A percentile compares a stretch with the other conserved stretches of the same genome.
These are phyloP conservation scores for Ceratocystiopsis sp. DNA, from an alignment of 2,329 filamentous ascomycete species.

Conservation along the genomic window DNA sequence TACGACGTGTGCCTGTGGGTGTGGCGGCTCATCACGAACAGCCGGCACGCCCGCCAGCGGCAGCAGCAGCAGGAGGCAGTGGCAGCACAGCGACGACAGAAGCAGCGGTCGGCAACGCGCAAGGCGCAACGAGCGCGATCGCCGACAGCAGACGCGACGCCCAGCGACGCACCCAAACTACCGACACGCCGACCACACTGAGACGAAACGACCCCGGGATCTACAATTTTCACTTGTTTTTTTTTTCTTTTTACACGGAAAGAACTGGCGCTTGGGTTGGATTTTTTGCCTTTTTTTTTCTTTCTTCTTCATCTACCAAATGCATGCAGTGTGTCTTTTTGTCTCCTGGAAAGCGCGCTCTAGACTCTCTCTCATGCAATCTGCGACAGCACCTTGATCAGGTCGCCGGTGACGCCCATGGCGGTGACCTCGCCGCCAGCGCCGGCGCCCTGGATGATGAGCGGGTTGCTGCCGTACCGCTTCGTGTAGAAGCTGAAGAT, in stretches of 20 bases:
- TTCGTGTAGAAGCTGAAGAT: constrained; percentile 98
- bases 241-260: background rate
- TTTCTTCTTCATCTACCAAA: background rate
- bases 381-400: constrained; percentile 73
- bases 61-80: constrained; percentile 1
- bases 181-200: too few species aligned
- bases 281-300: background rate
- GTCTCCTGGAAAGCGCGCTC: background rate
- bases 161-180: background rate
- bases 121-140: background rate
- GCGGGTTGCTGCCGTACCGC: constrained; percentile 75
- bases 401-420: constrained; percentile 90
- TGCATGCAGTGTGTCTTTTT: background rate
- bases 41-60: constrained; percentile 1
- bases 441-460: constrained; percentile 88
- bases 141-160: background rate
- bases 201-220: too few species aligned
- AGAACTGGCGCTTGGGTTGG: too few species aligned
- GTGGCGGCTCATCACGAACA: constrained; percentile 25
- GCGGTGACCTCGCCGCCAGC: constrained; percentile 92
- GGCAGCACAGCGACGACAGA: background rate
- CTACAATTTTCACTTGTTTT: background rate
- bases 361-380: constrained; percentile 25
- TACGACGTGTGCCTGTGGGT: constrained; percentile 37
- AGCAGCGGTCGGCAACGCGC: background rate